Percentiles rank a stretch among this genome's conserved stretches.
phyloP scores from a whole-genome alignment of 2,329 filamentous ascomycete species.

The Aureobasidium vineae region DNA sequence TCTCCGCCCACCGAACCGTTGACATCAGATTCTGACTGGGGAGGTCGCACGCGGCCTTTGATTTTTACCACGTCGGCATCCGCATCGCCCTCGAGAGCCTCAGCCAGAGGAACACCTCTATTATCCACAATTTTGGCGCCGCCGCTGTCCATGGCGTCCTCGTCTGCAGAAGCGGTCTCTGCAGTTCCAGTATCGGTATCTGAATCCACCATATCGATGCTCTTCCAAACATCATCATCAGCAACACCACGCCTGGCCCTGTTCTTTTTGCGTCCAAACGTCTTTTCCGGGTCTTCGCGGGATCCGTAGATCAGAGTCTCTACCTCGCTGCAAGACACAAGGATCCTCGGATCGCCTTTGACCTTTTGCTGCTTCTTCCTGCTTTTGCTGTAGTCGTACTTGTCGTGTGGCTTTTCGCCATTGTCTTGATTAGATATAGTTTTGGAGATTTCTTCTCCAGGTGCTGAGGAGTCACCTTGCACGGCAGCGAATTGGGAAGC shows the following conservation, averaged over 20 bases:
- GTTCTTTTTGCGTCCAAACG: constrained; percentile 49
- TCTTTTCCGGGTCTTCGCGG: constrained; percentile 47
- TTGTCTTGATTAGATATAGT: not conserved
- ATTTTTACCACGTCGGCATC: constrained; percentile 29
- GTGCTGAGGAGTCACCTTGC: not conserved
- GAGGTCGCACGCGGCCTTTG: constrained; percentile 36
- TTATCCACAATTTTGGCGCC: constrained; percentile 13
- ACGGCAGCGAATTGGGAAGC: constrained; percentile 15
- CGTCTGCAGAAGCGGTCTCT: constrained; percentile 26
- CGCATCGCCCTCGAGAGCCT: constrained; percentile 22
- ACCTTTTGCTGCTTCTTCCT: constrained; percentile 23
- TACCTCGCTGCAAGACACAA: constrained; percentile 52
- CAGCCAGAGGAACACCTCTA: not conserved
- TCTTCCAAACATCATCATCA: constrained; percentile 44
- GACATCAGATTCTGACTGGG: constrained; percentile 50
- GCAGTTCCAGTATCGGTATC: constrained; percentile 6
- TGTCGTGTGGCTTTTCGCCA: constrained; percentile 14
- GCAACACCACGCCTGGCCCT: constrained; percentile 44
- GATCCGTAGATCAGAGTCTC: constrained; percentile 53
- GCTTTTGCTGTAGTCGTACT: constrained; percentile 7
- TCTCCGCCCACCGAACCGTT: constrained; percentile 58
- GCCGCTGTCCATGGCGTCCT: constrained; percentile 28
- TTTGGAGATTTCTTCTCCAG: not conserved
- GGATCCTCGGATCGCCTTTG: constrained; percentile 52
- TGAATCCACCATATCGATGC: constrained; percentile 44